These are phyloP conservation scores for Corylus avellana DNA, from an alignment of 306 rosid genomes.

Conservation along the genomic window DNA sequence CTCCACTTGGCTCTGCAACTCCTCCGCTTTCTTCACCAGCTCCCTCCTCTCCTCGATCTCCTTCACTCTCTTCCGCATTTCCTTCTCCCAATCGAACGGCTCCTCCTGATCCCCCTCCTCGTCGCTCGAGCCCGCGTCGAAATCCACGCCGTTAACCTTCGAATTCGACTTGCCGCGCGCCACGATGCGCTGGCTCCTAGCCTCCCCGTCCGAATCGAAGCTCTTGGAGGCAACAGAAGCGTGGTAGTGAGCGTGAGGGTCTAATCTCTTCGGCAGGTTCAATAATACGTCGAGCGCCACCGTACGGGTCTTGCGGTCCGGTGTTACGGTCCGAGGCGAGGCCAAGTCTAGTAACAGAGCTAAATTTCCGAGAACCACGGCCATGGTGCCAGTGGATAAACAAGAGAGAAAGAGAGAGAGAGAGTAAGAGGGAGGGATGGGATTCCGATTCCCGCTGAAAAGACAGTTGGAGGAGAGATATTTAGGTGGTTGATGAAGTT, in stretches of 20 bases:
- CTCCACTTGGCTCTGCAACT: slow-evolving; percentile 58
- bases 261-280: slow-evolving; percentile 55
- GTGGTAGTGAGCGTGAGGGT: slow-evolving; percentile 31
- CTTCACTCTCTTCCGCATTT: slow-evolving; percentile 69
- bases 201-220: slow-evolving; percentile 64
- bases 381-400: slow-evolving; percentile 43
- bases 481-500: slow-evolving; percentile 21
- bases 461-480: slow-evolving; percentile 35
- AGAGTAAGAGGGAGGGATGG: slow-evolving; percentile 4
- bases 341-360: slow-evolving; percentile 65
- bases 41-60: slow-evolving; percentile 87
- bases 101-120: slow-evolving; percentile 53
- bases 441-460: slow-evolving; percentile 46
- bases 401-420: neutral
- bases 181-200: slow-evolving; percentile 54
- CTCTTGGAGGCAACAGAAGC: slow-evolving; percentile 41
- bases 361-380: slow-evolving; percentile 66
- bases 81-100: slow-evolving; percentile 67
- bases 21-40: slow-evolving; percentile 88
- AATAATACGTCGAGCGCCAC: slow-evolving; percentile 53
- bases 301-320: slow-evolving; percentile 60
- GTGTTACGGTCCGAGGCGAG: slow-evolving; percentile 43
- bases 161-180: slow-evolving; percentile 68
- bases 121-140: slow-evolving; percentile 60
- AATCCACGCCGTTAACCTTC: slow-evolving; percentile 71